Base-by-base conservation (phyloP, 2,329 filamentous ascomycete genomes). In the Diaporthe citrichinensis region DNA sequence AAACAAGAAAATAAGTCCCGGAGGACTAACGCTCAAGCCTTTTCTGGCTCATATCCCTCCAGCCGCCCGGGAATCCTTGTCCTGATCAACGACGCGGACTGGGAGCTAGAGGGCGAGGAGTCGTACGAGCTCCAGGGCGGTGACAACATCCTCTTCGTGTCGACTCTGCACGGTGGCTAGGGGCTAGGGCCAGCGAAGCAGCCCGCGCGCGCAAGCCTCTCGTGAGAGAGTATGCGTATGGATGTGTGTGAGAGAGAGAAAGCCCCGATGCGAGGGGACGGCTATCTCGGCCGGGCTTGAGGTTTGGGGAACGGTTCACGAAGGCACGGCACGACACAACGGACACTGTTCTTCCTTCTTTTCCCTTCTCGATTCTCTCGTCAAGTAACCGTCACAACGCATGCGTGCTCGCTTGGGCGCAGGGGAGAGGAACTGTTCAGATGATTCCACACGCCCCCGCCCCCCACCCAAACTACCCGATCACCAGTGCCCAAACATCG, bases 41-140 rank as follows among this genome's bases (percentile, higher is more conserved):
- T 65, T 1, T 41, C 25, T 36, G 46, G 44, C 46, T 53, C 61
- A 51, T 74, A 58, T 49, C 15, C 34, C 25, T 53, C 76, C 79
- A 98, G 96, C 76, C 95, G 97, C 72, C 97, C 97, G 7, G 97
- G 97, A 3, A 98, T 99, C 83, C 90, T 99, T 58, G 96, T 98
- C 39, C 89, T 99, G 74, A 98, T 99, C 84, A 99, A 99, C 83
- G 97, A 99, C 80, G 95, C 95, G 36, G 97, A 99, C 84, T 99
- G 97, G 97, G 97, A 98, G 84, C 90, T 99, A 17, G 97, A 98
- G 85, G 97, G 96, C 25, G 96, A 98, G 85, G 95, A 97, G 82
- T 90, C 92, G 78, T 98, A 98, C 82, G 93, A 95, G 84, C 86
- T 99, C 75, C 92, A 96, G 85, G 85, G 88, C 77, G 90, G 92